phyloP scores from a whole-genome alignment of 306 rosid species.

The apple (Malus domestica) region DNA sequence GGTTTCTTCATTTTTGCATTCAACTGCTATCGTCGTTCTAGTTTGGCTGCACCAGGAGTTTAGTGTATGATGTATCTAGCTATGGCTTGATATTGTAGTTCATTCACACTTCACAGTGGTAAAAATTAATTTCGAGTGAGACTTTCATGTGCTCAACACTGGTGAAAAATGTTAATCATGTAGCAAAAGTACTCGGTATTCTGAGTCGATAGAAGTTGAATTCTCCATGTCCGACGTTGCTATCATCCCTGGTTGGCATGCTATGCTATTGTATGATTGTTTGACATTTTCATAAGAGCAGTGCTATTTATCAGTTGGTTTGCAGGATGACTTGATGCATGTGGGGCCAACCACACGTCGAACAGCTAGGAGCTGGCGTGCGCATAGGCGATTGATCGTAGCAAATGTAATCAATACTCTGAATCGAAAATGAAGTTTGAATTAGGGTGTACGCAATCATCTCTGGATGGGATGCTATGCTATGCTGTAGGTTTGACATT shows the following conservation, averaged over 20 bases:
- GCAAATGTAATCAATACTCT: neutral
- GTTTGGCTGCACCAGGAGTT: neutral
- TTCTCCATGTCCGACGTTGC: too few species aligned
- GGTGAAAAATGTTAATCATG: neutral
- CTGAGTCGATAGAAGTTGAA: neutral
- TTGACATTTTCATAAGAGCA: too few species aligned
- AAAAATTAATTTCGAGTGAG: neutral
- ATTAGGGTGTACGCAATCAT: too few species aligned
- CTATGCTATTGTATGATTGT: too few species aligned
- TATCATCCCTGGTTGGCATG: too few species aligned
- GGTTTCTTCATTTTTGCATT: neutral
- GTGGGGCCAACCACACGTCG: too few species aligned
- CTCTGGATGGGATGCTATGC: too few species aligned
- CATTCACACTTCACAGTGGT: neutral
- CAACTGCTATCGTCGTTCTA: neutral
- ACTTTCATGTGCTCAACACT: neutral
- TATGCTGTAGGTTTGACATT: too few species aligned
- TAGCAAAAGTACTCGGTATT: neutral
- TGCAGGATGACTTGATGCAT: too few species aligned
- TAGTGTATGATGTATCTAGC: neutral
- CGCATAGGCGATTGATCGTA: too few species aligned
- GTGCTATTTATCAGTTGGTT: too few species aligned
- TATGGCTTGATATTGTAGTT: neutral
- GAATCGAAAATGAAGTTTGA: neutral
- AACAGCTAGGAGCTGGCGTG: too few species aligned